Conservation (phyloP, 805 yeast species). For the Candida corydali region DNA sequence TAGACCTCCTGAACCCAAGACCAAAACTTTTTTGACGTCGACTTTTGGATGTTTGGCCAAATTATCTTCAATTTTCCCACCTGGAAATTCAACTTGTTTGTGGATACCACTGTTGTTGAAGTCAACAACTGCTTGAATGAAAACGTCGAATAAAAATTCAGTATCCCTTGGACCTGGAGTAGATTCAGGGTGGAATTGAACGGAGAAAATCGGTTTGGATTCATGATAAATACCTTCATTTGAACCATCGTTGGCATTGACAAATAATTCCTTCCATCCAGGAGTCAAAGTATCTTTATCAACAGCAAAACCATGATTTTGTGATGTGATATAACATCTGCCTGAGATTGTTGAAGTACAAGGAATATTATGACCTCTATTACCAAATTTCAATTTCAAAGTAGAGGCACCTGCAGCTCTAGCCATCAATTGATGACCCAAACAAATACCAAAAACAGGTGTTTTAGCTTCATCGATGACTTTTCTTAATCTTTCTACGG, state of each 20-base stretch:
- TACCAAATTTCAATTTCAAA: slow-evolving; percentile 90
- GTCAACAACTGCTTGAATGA: slow-evolving; percentile 75
- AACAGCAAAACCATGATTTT: slow-evolving; percentile 98
- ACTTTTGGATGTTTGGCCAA: slow-evolving; percentile 71
- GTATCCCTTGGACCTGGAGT: slow-evolving; percentile 99
- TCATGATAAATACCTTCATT: slow-evolving; percentile 97
- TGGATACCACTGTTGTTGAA: slow-evolving; percentile 53
- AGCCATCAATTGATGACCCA: slow-evolving; percentile 96
- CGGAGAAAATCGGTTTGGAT: slow-evolving; percentile 87
- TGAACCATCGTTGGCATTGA: slow-evolving; percentile 94
- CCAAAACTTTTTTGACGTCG: slow-evolving; percentile 84
- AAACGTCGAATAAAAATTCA: slow-evolving; percentile 92
- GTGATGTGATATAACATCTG: slow-evolving; percentile 96
- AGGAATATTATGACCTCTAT: slow-evolving; percentile 98
- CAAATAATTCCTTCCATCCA: slow-evolving; percentile 93
- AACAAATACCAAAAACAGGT: slow-evolving; percentile 96
- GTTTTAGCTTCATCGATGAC: slow-evolving; percentile 65
- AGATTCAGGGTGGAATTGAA: slow-evolving; percentile 98
- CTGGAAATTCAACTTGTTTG: slow-evolving; percentile 85
- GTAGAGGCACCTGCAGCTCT: slow-evolving; percentile 95
- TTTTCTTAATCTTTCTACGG: slow-evolving; percentile 55
- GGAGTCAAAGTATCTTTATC: slow-evolving; percentile 67
- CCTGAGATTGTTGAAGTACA: slow-evolving; percentile 88
- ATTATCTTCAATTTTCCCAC: slow-evolving; percentile 75
- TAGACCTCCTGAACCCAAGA: slow-evolving; percentile 96